Conservation (phyloP, 805 yeast genomes). For the Ogataea glucozyma region DNA sequence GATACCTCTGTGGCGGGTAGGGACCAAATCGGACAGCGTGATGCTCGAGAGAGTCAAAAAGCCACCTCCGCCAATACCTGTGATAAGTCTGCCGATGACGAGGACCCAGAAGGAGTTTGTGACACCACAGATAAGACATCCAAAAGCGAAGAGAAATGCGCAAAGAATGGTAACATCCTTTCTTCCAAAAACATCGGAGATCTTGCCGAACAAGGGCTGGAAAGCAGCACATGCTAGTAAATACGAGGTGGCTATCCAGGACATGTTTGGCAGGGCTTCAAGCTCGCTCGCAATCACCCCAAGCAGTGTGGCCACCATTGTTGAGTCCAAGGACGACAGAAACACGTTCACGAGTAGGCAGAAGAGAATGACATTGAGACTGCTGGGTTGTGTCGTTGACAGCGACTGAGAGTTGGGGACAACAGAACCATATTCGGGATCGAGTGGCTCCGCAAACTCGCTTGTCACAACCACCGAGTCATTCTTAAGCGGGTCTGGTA, state of each 20-base stretch:
- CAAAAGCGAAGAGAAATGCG: conserved; percentile 36
- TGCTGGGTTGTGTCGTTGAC: neutral
- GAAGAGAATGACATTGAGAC: conserved; percentile 11
- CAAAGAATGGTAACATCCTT: conserved; percentile 39
- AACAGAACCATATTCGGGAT: neutral
- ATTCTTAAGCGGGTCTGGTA: neutral
- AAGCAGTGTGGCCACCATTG: conserved; percentile 54
- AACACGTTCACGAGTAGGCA: conserved; percentile 34
- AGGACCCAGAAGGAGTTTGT: conserved; percentile 43
- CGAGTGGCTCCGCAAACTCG: neutral
- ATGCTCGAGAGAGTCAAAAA: conserved; percentile 74
- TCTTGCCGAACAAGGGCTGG: conserved; percentile 56
- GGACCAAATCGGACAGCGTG: conserved; percentile 72
- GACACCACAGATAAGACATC: conserved; percentile 44
- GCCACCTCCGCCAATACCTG: conserved; percentile 64
- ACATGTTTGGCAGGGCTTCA: conserved; percentile 42
- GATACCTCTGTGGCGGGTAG: conserved; percentile 73
- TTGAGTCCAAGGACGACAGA: conserved; percentile 52
- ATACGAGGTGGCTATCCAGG: conserved; percentile 47
- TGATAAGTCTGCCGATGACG: conserved; percentile 62
- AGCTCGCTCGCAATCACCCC: conserved; percentile 54
- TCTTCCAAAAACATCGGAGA: conserved; percentile 57
- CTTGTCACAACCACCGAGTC: neutral
- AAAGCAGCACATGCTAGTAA: conserved; percentile 47
- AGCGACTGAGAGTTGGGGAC: neutral